Base-by-base conservation (phyloP, 2,329 filamentous ascomycete species). In the Trichophyton simii region DNA sequence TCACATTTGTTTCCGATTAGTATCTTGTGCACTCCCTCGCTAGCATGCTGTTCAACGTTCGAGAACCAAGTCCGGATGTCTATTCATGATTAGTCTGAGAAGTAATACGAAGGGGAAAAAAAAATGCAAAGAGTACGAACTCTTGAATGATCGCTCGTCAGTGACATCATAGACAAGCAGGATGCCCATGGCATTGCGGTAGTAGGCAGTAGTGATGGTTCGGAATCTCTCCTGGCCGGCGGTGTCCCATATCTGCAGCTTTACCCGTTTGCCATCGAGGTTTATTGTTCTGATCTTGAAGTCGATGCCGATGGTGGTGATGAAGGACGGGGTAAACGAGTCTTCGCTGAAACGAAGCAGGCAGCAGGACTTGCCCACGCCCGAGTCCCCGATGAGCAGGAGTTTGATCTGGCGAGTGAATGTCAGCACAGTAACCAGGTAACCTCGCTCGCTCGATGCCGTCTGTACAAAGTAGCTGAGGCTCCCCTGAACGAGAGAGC, bases 221-320 rank as follows among this genome's bases (percentile, higher is more conserved):
- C 94, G 85, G 83, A 99, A 99, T 65, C 94, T 88, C 79, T 99
- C 94, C 77, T 99, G 94, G 61, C 94, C 94, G 60, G 94, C 94
- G 28, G 94, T 99, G 73, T 99, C 94, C 94, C 94, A 99, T 78
- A 99, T 99, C 81, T 99, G 94, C 74, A 99, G 80, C 83, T 99
- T 99, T 71, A 99, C 94, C 65, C 92, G 85, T 84, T 99, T 99
- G 74, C 92, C 92, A 78, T 99, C 94, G 68, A 99, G 82, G 79
- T 99, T 94, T 79, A 99, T 99, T 67, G 94, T 99, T 68, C 94
- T 85, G 75, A 99, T 99, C 83, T 99, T 99, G 82, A 99, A 99
- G 79, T 99, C 94, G 80, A 99, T 97, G 69, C 94, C 94, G 77
- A 99, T 99, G 65, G 94, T 99, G 65, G 91, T 96, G 81, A 96